Conservation (phyloP, 2,329 filamentous ascomycete genomes). For the Paradendryphiella salina region DNA sequence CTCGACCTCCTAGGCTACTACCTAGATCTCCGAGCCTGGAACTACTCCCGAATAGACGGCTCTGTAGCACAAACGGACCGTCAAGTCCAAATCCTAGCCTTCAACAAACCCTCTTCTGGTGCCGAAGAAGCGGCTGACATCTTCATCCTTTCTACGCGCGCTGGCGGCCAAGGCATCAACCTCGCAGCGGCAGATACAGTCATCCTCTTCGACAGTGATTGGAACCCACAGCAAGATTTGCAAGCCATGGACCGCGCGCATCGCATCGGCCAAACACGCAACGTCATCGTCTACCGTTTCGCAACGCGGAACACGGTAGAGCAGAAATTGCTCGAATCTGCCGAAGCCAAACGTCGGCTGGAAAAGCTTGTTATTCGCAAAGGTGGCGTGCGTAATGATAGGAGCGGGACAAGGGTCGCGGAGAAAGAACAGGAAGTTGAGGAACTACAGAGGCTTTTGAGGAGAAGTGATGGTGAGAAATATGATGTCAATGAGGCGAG, state of each 20-base stretch:
- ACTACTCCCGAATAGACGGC: conserved; percentile 87
- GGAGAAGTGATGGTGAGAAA: conserved; percentile 68
- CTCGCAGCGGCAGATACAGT: conserved; percentile 90
- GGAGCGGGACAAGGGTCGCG: conserved; percentile 56
- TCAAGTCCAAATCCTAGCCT: conserved; percentile 54
- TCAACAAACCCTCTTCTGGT: conserved; percentile 47
- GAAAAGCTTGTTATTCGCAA: conserved; percentile 97
- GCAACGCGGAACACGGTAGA: conserved; percentile 94
- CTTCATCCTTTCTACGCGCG: conserved; percentile 86
- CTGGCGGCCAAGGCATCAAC: conserved; percentile 94
- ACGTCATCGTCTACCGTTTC: conserved; percentile 90
- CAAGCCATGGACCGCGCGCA: conserved; percentile 96
- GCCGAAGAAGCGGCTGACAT: conserved; percentile 57
- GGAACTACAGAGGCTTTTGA: conserved; percentile 52
- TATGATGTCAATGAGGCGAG: conserved; percentile 57
- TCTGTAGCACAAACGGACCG: conserved; percentile 70
- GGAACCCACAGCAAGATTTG: conserved; percentile 96
- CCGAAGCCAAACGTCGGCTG: conserved; percentile 86
- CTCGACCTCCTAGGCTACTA: conserved; percentile 90
- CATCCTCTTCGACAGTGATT: conserved; percentile 85
- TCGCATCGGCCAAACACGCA: conserved; percentile 88
- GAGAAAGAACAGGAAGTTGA: conserved; percentile 52
- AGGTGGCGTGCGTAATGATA: conserved; percentile 65
- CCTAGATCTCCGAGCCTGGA: conserved; percentile 76
- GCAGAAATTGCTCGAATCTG: conserved; percentile 80